Percentiles rank a stretch among this genome's conserved stretches.
Evolutionary conservation across 2,329 filamentous ascomycete species (phyloP).

Genomic region (Incumbomyces lentus): DNA sequence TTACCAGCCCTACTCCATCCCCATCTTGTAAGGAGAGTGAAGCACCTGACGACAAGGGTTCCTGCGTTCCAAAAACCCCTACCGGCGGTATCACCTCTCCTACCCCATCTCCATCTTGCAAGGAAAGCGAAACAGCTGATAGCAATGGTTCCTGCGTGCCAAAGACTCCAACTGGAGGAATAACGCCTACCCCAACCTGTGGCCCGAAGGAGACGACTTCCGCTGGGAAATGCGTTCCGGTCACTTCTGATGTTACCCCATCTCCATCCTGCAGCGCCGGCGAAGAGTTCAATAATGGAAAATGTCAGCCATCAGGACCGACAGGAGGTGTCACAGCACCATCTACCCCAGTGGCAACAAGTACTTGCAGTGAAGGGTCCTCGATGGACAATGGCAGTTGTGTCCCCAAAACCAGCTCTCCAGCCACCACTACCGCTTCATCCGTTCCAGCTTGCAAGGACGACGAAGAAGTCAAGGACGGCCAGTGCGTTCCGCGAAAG

Average conservation of each 20-base stretch:
- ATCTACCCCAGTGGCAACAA: not conserved
- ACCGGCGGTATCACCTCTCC: conserved; percentile 1
- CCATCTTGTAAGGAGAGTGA: not conserved
- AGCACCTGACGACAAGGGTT: not conserved
- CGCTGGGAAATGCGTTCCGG: conserved; percentile 13
- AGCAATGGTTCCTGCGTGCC: not conserved
- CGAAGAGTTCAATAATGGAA: not conserved
- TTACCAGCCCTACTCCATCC: conserved; percentile 4
- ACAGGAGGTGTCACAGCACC: not conserved
- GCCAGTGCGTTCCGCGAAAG: conserved; percentile 1
- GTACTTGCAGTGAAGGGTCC: not conserved
- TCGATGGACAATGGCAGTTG: not conserved
- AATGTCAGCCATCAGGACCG: not conserved
- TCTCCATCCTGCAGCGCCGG: not conserved
- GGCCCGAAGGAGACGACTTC: not conserved
- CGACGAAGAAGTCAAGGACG: not conserved
- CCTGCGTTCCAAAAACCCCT: conserved; percentile 4
- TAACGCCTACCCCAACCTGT: not conserved
- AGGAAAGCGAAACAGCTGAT: not conserved
- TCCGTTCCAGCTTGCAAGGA: conserved; percentile 6
- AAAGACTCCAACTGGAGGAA: conserved; percentile 1
- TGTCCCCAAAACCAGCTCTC: not conserved
- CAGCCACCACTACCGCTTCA: not conserved
- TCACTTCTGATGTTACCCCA: conserved; percentile 12
- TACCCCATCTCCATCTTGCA: not conserved